These are phyloP conservation scores for Claviceps fusiformis DNA, from an alignment of 2,329 filamentous ascomycete species.

Conservation along the genomic window DNA sequence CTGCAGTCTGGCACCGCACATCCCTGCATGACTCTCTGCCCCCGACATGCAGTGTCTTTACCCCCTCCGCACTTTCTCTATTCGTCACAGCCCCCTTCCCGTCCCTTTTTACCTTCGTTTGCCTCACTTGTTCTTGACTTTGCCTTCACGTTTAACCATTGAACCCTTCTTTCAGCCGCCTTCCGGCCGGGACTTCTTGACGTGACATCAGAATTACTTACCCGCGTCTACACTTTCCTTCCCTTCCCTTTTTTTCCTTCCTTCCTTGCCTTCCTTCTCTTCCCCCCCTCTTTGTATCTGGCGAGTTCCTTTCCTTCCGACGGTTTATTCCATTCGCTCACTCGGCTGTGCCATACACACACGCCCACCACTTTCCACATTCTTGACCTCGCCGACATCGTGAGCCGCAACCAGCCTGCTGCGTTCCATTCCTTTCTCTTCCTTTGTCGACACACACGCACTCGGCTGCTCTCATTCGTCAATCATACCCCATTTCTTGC, in stretches of 20 bases:
- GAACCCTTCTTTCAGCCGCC: neutral
- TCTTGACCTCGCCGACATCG: conserved; percentile 1
- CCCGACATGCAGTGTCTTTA: neutral
- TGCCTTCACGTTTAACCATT: neutral
- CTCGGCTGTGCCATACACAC: neutral
- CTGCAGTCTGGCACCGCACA: neutral
- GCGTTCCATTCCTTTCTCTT: conserved; percentile 5
- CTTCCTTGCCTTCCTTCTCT: neutral
- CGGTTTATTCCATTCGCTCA: neutral
- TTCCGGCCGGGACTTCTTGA: neutral
- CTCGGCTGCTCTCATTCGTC: neutral
- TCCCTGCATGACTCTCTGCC: neutral
- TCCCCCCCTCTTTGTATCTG: neutral
- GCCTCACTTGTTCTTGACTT: neutral
- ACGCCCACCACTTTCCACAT: conserved; percentile 2
- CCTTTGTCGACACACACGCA: neutral
- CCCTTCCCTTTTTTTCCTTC: neutral
- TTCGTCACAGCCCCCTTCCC: neutral
- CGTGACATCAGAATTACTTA: neutral
- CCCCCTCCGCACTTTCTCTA: neutral
- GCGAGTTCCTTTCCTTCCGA: neutral
- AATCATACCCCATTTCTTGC: neutral
- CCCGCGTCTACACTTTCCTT: neutral
- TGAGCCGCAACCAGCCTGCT: neutral
- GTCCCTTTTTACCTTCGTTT: neutral